Evolutionary conservation across 495 filamentous ascomycete species (phyloP).

Genomic region (Clohesyomyces aquaticus): DNA sequence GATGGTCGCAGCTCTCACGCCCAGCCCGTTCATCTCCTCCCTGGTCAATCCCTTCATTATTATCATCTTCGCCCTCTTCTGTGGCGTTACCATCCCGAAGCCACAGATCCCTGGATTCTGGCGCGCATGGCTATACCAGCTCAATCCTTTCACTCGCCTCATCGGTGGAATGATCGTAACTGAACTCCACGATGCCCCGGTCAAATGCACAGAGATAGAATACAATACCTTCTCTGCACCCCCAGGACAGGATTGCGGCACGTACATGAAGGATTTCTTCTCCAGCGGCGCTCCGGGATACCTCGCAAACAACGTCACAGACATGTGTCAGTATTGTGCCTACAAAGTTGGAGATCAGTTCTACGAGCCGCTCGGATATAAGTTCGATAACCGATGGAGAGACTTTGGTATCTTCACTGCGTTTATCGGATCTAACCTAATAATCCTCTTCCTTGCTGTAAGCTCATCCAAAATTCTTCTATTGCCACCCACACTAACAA

Average conservation of each 20-base stretch:
- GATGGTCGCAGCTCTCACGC: conserved; percentile 68
- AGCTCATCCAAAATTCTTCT: conserved; percentile 45
- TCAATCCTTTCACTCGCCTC: conserved; percentile 82
- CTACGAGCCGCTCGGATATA: conserved; percentile 65
- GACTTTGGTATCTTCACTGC: conserved; percentile 76
- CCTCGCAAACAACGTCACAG: conserved; percentile 64
- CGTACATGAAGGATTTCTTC: conserved; percentile 76
- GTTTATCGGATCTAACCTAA: conserved; percentile 75
- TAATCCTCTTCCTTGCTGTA: conserved; percentile 72
- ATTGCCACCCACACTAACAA: conserved; percentile 21
- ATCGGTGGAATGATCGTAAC: conserved; percentile 79
- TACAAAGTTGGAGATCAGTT: conserved; percentile 79
- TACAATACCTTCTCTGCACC: conserved; percentile 67
- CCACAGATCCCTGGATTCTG: conserved; percentile 78
- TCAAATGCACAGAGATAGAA: conserved; percentile 60
- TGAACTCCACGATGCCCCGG: conserved; percentile 67
- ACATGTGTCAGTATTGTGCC: conserved; percentile 74
- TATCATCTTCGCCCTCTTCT: conserved; percentile 81
- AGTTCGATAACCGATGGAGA: conserved; percentile 71
- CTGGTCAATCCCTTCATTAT: conserved; percentile 78
- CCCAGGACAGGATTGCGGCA: conserved; percentile 63
- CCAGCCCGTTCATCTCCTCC: conserved; percentile 69
- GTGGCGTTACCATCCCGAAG: conserved; percentile 77
- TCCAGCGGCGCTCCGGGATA: conserved; percentile 67
- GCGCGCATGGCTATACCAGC: conserved; percentile 77